Evolutionary conservation across 352 stramenopile species (phyloP), one percentile per base, ranked within the genome.

Genomic region (Albugo laibachii): DNA sequence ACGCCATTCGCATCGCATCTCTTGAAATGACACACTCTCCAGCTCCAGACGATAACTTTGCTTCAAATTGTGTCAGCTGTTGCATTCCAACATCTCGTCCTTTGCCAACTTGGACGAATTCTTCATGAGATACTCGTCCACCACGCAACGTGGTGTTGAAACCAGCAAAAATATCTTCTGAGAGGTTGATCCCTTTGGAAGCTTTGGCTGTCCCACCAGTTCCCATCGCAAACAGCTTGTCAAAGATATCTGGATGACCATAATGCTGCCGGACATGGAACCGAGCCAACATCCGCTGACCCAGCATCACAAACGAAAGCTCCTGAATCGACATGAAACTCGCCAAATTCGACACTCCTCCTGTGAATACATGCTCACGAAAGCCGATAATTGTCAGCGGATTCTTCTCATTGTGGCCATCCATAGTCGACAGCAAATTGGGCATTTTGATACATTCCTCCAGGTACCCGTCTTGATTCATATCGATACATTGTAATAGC

Each of bases 81-180:
- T 96, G 95, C 88, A 97, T 97, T 56, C 94, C 94, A 14, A 98
- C 94, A 85, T 98, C 94, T 66, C 94, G 83, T 59, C 94, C 94
- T 70, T 98, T 98, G 56, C 94, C 94, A 20, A 86, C 73, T 50
- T 89, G 77, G 39, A 86, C 80, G 44, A 85, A 86, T 53, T 89
- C 77, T 59, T 83, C 71, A 53, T 89, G 77, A 0, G 72, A 83
- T 0, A 80, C 67, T 47, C 58, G 63, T 16, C 77, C 77, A 34
- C 77, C 77, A 45, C 77, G 72, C 31, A 91, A 57, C 0, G 72
- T 85, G 21, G 66, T 80, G 62, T 87, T 87, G 52, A 87, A 91
- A 69, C 77, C 77, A 35, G 72, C 71, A 27, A 91, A 91, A 53
- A 91, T 87, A 81, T 91, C 77, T 76, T 91, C 77, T 0, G 77